Evolutionary conservation across 352 stramenopile species (phyloP).

Genomic region (Phytophthora cajani): DNA sequence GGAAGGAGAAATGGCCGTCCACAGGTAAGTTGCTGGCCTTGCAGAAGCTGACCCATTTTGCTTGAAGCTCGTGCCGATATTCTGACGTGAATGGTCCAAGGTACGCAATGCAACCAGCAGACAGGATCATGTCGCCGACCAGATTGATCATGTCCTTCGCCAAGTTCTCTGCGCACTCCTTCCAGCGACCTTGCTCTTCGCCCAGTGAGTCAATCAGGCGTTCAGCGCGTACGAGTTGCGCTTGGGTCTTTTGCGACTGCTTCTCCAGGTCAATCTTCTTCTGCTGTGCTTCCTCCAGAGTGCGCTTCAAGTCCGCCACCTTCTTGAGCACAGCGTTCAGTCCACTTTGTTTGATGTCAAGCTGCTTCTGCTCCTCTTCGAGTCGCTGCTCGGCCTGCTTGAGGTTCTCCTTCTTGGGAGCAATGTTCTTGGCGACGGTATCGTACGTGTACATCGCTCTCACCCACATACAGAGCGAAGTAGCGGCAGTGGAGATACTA

Average conservation of each 20-base stretch:
- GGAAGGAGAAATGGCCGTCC: constrained; percentile 84
- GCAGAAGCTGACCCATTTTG: constrained; percentile 87
- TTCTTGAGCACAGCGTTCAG: constrained; percentile 83
- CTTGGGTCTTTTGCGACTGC: constrained; percentile 86
- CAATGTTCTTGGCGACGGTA: constrained; percentile 93
- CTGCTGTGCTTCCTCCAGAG: constrained; percentile 87
- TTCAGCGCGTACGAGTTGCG: constrained; percentile 90
- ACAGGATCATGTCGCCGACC: constrained; percentile 93
- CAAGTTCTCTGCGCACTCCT: constrained; percentile 78
- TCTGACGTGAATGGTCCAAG: constrained; percentile 91
- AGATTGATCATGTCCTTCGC: constrained; percentile 90
- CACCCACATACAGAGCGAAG: constrained; percentile 95
- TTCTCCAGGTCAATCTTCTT: constrained; percentile 94
- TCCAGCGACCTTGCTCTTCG: constrained; percentile 92
- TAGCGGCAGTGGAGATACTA: constrained; percentile 90
- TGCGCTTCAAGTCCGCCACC: constrained; percentile 90
- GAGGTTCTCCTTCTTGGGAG: constrained; percentile 92
- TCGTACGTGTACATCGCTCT: constrained; percentile 95
- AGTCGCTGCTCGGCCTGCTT: constrained; percentile 89
- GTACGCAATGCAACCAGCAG: constrained; percentile 93
- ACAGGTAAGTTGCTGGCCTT: constrained; percentile 85
- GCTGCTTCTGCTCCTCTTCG: constrained; percentile 82
- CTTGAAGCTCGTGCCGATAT: constrained; percentile 83
- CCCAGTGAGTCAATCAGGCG: constrained; percentile 91
- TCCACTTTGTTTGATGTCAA: constrained; percentile 89